These are phyloP conservation scores for Cryphonectria naterciae DNA, from an alignment of 2,329 filamentous ascomycete species.

Conservation along the genomic window DNA sequence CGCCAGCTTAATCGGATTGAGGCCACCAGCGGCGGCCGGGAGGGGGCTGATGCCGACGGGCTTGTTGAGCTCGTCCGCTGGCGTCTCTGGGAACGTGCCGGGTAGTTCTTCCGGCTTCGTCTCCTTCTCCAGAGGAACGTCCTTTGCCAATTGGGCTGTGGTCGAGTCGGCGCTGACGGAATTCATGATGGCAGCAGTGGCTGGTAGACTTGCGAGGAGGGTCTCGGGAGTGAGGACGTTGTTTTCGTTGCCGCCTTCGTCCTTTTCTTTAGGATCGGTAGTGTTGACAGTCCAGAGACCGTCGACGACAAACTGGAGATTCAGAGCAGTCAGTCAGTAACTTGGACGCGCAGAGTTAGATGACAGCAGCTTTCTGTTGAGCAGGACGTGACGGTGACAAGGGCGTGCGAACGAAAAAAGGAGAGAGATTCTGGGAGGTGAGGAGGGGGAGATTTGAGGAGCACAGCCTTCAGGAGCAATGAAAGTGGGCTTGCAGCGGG, in stretches of 20 bases:
- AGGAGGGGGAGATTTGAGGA: neutral
- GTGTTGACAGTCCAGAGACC: constrained; percentile 86
- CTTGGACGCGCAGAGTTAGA: neutral
- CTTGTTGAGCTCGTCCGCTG: constrained; percentile 55
- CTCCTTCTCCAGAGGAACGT: constrained; percentile 63
- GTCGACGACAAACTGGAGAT: constrained; percentile 86
- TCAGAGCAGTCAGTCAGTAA: constrained; percentile 32
- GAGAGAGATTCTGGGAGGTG: neutral
- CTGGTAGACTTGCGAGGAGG: constrained; percentile 56
- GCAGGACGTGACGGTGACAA: neutral
- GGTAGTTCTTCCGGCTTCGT: constrained; percentile 49
- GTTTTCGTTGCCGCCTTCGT: constrained; percentile 84
- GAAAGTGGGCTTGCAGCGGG: neutral
- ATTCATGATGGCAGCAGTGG: constrained; percentile 59
- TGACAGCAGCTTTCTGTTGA: neutral
- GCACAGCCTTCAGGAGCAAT: neutral
- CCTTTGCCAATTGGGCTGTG: constrained; percentile 68
- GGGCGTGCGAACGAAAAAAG: constrained; percentile 10
- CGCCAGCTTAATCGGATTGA: constrained; percentile 80
- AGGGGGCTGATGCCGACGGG: constrained; percentile 64
- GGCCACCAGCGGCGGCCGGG: constrained; percentile 63
- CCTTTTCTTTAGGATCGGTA: constrained; percentile 78
- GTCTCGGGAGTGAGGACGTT: constrained; percentile 83
- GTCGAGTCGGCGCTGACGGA: constrained; percentile 71
- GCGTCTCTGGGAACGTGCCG: constrained; percentile 75